A percentile compares a stretch with the other conserved stretches of the same genome.
These are phyloP conservation scores for Penicillium antarcticum DNA, from an alignment of 495 filamentous ascomycete genomes.

Conservation along the genomic window DNA sequence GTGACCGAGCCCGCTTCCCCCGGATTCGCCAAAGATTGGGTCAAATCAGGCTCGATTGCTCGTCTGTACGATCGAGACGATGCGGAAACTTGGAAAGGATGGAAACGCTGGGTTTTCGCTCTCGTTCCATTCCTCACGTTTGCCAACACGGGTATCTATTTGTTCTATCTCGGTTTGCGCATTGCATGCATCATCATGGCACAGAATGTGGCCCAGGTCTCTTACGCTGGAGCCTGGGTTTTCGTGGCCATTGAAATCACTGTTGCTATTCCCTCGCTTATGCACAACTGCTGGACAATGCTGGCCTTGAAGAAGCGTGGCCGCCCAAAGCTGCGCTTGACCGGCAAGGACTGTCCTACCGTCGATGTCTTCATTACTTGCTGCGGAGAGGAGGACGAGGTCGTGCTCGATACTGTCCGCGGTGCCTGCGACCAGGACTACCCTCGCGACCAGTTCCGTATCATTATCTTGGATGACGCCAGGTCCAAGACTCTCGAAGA, in stretches of 20 bases:
- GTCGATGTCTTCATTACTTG: conserved; percentile 53
- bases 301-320: conserved; percentile 34
- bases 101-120: conserved; percentile 36
- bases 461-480: conserved; percentile 53
- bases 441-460: conserved; percentile 43
- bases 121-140: conserved; percentile 37
- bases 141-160: conserved; percentile 32
- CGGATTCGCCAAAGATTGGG: conserved; percentile 31
- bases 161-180: conserved; percentile 37
- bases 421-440: conserved; percentile 49
- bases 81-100: conserved; percentile 38
- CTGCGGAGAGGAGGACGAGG: conserved; percentile 49
- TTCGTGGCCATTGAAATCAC: conserved; percentile 39
- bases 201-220: conserved; percentile 24
- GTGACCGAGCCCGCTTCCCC: conserved; percentile 23
- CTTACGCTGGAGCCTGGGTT: conserved; percentile 35
- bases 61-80: conserved; percentile 40
- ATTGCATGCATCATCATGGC: conserved; percentile 38
- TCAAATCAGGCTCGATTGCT: conserved; percentile 31
- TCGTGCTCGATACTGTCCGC: conserved; percentile 51
- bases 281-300: conserved; percentile 45
- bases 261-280: conserved; percentile 35
- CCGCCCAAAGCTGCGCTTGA: conserved; percentile 39
- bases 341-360: conserved; percentile 40
- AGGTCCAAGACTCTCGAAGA: conserved; percentile 31